Conservation (phyloP, 805 yeast genomes). For the Spathaspora hagerdaliae region DNA sequence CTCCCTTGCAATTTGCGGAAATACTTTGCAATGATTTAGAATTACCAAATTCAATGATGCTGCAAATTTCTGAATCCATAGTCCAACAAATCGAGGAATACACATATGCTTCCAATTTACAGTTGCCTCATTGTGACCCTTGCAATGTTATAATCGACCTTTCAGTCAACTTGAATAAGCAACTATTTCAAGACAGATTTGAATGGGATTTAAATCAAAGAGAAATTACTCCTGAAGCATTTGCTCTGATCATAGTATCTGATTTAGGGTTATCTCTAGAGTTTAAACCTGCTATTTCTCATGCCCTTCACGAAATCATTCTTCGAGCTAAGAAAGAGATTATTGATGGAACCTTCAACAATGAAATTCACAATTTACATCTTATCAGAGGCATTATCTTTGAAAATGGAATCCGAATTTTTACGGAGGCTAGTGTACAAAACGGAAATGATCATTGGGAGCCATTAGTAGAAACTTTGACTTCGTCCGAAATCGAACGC, state of each 20-base stretch:
- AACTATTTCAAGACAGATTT: constrained; percentile 83
- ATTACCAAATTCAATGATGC: constrained; percentile 61
- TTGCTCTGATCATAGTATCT: constrained; percentile 75
- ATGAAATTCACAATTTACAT: constrained; percentile 40
- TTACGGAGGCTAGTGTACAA: constrained; percentile 64
- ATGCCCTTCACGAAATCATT: constrained; percentile 77
- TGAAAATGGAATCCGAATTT: constrained; percentile 39
- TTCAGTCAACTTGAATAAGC: constrained; percentile 77
- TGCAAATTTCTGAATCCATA: constrained; percentile 64
- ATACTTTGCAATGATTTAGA: constrained; percentile 82
- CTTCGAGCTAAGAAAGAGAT: constrained; percentile 77
- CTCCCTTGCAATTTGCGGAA: constrained; percentile 72
- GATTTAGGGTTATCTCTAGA: constrained; percentile 85
- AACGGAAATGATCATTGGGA: constrained; percentile 81
- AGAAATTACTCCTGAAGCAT: constrained; percentile 70
- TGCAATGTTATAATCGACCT: constrained; percentile 76
- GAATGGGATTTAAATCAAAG: constrained; percentile 79
- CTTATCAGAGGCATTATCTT: constrained; percentile 39
- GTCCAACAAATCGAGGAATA: constrained; percentile 78
- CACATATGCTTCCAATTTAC: constrained; percentile 56
- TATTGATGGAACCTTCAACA: constrained; percentile 51
- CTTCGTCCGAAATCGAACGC: constrained; percentile 91
- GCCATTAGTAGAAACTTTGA: constrained; percentile 79
- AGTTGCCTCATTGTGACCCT: constrained; percentile 55
- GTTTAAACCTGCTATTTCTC: constrained; percentile 85